These are phyloP conservation scores for Theileria annulata DNA, from an alignment of 169 alveolate species.

Conservation along the genomic window DNA sequence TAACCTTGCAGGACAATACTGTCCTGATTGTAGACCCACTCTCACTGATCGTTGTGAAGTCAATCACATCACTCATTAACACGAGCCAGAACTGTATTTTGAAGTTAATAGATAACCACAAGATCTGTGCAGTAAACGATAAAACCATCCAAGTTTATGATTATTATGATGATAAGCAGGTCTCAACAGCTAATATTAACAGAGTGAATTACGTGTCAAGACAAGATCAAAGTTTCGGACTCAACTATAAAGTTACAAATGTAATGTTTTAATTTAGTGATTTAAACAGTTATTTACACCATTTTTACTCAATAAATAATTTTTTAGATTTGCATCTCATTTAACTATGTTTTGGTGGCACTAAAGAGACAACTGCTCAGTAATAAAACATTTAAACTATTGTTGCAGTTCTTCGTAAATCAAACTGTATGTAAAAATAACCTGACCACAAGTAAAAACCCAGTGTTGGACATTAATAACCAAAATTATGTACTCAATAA, in stretches of 20 bases:
- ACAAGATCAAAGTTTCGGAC: constrained; percentile 62
- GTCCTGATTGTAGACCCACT: constrained; percentile 43
- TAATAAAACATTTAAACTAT: not conserved
- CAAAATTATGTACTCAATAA: not conserved
- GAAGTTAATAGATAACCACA: not conserved
- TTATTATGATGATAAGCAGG: constrained; percentile 46
- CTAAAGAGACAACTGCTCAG: not conserved
- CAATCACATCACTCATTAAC: not conserved
- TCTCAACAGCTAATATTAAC: constrained; percentile 28
- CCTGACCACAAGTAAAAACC: not conserved
- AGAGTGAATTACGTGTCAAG: constrained; percentile 49
- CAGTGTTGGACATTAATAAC: not conserved
- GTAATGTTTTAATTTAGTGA: not conserved
- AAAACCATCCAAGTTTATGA: constrained; percentile 53
- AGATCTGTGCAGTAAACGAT: constrained; percentile 23
- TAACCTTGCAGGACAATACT: constrained; percentile 40
- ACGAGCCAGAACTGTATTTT: not conserved
- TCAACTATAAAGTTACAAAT: constrained; percentile 26
- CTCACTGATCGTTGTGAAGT: constrained; percentile 18
- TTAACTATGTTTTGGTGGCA: not conserved
- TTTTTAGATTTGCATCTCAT: not conserved
- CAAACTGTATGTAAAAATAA: not conserved
- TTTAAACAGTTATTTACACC: not conserved
- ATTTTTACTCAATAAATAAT: too few species aligned
- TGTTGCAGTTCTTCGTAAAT: not conserved